phyloP scores from a whole-genome alignment of 768 basidiomycete species.

The Xerocomellus dryophilus region DNA sequence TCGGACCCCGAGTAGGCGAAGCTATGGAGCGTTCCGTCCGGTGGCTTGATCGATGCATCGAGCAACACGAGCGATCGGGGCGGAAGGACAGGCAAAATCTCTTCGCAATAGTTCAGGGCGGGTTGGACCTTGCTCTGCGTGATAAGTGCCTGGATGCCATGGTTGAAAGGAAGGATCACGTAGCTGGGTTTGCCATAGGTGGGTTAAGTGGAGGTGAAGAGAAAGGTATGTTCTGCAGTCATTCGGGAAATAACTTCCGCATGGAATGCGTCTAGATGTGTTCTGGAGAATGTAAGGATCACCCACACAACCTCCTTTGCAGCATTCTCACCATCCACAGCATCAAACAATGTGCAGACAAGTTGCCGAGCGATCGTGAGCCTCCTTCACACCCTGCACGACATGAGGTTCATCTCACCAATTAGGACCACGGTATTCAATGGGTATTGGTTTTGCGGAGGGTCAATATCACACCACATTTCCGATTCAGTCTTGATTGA shows the following conservation, averaged over 20 bases:
- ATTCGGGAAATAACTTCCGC: slow-evolving; percentile 4
- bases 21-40: slow-evolving; percentile 86
- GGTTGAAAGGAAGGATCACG: slow-evolving; percentile 67
- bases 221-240: slow-evolving; percentile 55
- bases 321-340: slow-evolving; percentile 37
- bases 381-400: neutral
- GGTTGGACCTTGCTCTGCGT: slow-evolving; percentile 67
- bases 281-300: slow-evolving; percentile 79
- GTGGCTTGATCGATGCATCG: slow-evolving; percentile 89
- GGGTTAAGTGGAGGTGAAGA: slow-evolving; percentile 90
- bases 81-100: slow-evolving; percentile 70
- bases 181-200: slow-evolving; percentile 90
- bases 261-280: slow-evolving; percentile 46
- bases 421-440: slow-evolving; percentile 82
- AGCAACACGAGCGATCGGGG: slow-evolving; percentile 66
- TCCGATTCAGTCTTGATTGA: neutral
- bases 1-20: slow-evolving; percentile 78
- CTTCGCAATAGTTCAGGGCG: slow-evolving; percentile 92
- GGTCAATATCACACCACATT: slow-evolving; percentile 40
- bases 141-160: slow-evolving; percentile 79
- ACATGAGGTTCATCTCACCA: slow-evolving; percentile 9
- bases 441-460: slow-evolving; percentile 93
- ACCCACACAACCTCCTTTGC: neutral
- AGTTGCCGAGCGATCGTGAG: slow-evolving; percentile 75
- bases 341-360: slow-evolving; percentile 78